A percentile compares a stretch with the other conserved stretches of the same genome.
Evolutionary conservation across 2,329 filamentous ascomycete species (phyloP).

Genomic region (Paecilomyces dactylethromorphus): DNA sequence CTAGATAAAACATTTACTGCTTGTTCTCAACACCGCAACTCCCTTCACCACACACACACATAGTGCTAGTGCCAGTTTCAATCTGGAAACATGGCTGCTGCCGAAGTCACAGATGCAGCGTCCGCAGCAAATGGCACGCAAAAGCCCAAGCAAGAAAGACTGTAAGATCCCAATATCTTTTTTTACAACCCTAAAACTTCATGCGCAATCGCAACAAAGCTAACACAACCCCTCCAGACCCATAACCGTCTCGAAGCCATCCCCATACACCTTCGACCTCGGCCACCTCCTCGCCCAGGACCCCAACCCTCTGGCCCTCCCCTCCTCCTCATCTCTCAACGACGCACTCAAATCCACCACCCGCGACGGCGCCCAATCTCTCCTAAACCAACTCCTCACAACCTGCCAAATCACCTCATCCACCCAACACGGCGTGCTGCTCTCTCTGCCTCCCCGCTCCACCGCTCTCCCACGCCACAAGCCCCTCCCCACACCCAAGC

Average conservation of each 20-base stretch:
- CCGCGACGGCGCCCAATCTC: slow-evolving; percentile 81
- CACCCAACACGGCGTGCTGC: slow-evolving; percentile 61
- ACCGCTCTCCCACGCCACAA: slow-evolving; percentile 85
- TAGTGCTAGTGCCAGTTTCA: slow-evolving; percentile 1
- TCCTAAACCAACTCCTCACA: slow-evolving; percentile 90
- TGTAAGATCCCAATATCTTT: slow-evolving; percentile 23
- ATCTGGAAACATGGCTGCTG: slow-evolving; percentile 19
- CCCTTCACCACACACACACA: not conserved
- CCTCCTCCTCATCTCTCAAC: slow-evolving; percentile 50
- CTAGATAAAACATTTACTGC: slow-evolving; percentile 3
- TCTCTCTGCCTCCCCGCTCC: slow-evolving; percentile 64
- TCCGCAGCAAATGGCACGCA: slow-evolving; percentile 12
- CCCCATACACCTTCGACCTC: slow-evolving; percentile 87
- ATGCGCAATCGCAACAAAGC: slow-evolving; percentile 3
- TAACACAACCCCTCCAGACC: slow-evolving; percentile 30
- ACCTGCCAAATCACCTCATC: slow-evolving; percentile 72
- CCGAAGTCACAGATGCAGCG: slow-evolving; percentile 17
- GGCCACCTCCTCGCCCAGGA: slow-evolving; percentile 81
- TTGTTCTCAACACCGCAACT: not conserved
- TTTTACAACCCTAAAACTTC: slow-evolving; percentile 1
- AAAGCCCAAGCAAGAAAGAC: slow-evolving; percentile 30
- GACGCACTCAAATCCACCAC: slow-evolving; percentile 64
- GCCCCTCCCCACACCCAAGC: slow-evolving; percentile 72
- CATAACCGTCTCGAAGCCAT: slow-evolving; percentile 69
- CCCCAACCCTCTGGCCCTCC: slow-evolving; percentile 68